Conservation (phyloP, 2,329 filamentous ascomycete genomes). For the Clarireedia sp. region DNA sequence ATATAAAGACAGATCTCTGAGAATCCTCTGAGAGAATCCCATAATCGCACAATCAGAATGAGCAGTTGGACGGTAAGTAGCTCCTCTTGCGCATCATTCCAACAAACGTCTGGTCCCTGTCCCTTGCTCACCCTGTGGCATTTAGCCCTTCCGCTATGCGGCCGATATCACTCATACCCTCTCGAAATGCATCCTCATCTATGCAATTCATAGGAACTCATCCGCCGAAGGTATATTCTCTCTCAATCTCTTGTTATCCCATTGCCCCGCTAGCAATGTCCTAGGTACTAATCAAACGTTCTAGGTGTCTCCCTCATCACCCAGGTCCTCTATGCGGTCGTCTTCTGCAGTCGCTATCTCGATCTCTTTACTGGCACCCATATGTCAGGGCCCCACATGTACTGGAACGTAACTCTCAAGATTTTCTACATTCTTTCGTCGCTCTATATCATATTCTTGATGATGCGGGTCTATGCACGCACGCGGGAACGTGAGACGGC, state of each 20-base stretch:
- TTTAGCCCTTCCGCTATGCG: conserved; percentile 59
- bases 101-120: no score
- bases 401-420: conserved; percentile 78
- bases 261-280: not conserved
- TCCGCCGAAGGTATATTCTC: conserved; percentile 62
- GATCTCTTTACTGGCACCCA: conserved; percentile 54
- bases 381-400: conserved; percentile 30
- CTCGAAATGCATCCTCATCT: conserved; percentile 86
- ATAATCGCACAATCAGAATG: not conserved
- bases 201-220: conserved; percentile 79
- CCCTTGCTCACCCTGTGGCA: not conserved
- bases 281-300: not conserved
- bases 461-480: conserved; percentile 78
- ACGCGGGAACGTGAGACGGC: conserved; percentile 86
- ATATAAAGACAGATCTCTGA: not conserved
- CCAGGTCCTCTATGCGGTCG: conserved; percentile 76
- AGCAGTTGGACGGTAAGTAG: conserved; percentile 16
- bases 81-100: not conserved
- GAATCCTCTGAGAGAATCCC: no score
- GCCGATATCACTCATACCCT: conserved; percentile 78
- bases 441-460: conserved; percentile 77
- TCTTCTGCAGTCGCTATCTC: conserved; percentile 82
- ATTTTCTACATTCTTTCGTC: conserved; percentile 80
- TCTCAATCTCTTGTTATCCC: no score
- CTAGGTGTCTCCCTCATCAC: conserved; percentile 74